Base-by-base conservation (phyloP, 2,329 filamentous ascomycete genomes). In the Xylaria sp. region DNA sequence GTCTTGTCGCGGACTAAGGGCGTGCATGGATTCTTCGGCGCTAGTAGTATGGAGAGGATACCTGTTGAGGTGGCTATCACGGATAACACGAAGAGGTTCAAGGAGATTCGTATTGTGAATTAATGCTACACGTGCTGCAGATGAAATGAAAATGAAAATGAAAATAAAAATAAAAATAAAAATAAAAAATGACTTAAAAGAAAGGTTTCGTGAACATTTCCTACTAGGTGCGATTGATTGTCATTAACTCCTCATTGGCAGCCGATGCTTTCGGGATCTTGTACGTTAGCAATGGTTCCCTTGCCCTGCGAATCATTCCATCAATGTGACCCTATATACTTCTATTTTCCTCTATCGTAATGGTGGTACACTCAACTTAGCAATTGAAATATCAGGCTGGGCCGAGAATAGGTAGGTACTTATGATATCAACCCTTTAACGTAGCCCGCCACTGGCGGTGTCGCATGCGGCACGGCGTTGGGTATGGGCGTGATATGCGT, bases 1-100 rank as follows among this genome's bases (percentile, higher is more conserved):
- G 85, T 92, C 10, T 80, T 92, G 33, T 81, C 81, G 25, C 79
- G 84, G 70, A 89, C 87, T 0, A 84, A 81, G 44, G 89, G 89
- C 0, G 80, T 92, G n/a, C 89, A 92, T 78, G 90, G 90, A 0
- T 92, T 92, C 76, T 92, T 88, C 72, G 90, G 90, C 0, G 90
- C 90, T 11, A 91, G 88, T 68, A 88, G 86, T 61, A 90, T 92
- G 86, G 90, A 92, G 77, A 80, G 89, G 49, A 77, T 92, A 68
- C 89, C 90, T 0, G 89, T 92, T 11, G 90, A 92, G 74, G 80
- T 85, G 65, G 89, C 90, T 0, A 90, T 92, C 63, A 86, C 79
- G 9, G 73, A 79, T 7, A 80, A 80, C 51, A 81, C 79, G 31
- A 79, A 72, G 72, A 65, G 25, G 2, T 80, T 80, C 50, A 80